A percentile compares a stretch with the other conserved stretches of the same genome.
These are phyloP conservation scores for Cyclotella cryptica DNA, from an alignment of 108 stramenopile species.

Conservation along the genomic window DNA sequence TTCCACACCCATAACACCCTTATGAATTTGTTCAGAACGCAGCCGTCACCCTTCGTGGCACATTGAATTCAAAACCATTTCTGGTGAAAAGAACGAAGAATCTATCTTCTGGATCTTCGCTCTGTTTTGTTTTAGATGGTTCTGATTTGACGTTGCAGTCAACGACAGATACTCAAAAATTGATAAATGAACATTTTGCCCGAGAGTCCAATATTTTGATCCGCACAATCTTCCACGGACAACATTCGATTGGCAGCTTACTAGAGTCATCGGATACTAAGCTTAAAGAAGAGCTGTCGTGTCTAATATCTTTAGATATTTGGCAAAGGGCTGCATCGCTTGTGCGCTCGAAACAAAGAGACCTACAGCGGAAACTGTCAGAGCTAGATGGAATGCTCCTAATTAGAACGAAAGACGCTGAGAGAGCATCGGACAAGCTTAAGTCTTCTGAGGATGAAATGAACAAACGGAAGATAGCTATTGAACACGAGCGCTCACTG, in stretches of 20 bases:
- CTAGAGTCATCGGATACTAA: conserved; percentile 81
- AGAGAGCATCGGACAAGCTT: conserved; percentile 17
- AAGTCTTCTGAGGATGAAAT: conserved; percentile 28
- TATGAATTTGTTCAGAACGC: conserved; percentile 34
- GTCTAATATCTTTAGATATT: conserved; percentile 72
- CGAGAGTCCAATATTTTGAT: conserved; percentile 56
- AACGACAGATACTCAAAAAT: conserved; percentile 68
- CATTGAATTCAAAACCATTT: conserved; percentile 68
- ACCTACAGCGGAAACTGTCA: conserved; percentile 47
- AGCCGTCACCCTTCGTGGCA: conserved; percentile 66
- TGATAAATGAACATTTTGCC: conserved; percentile 72
- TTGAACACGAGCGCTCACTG: conserved; percentile 29
- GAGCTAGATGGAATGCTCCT: conserved; percentile 78
- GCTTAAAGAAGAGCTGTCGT: conserved; percentile 82
- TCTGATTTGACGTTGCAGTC: conserved; percentile 77
- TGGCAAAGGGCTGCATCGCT: conserved; percentile 75
- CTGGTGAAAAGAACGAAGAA: conserved; percentile 67
- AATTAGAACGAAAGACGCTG: conserved; percentile 59
- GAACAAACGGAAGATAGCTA: conserved; percentile 17
- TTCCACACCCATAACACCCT: background rate
- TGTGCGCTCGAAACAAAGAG: conserved; percentile 63
- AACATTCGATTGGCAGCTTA: conserved; percentile 76
- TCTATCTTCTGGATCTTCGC: conserved; percentile 49
- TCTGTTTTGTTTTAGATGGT: conserved; percentile 69
- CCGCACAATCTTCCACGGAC: conserved; percentile 83